These are phyloP conservation scores for Yamadazyma friedrichii DNA, from an alignment of 1,139 yeast genomes.

Conservation along the genomic window DNA sequence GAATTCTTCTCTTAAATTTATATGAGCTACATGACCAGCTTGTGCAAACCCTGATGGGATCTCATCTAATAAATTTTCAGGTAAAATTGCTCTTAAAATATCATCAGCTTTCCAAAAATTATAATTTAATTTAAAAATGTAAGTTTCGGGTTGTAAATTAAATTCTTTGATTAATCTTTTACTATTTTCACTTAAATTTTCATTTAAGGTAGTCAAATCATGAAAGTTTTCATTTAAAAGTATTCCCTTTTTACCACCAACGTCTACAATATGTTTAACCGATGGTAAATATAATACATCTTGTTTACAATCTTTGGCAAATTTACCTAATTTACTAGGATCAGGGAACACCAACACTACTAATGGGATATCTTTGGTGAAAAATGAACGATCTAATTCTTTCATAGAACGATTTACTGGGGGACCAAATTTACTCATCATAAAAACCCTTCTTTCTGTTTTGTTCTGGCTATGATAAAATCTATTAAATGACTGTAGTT, in stretches of 20 bases:
- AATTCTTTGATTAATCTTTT: conserved; percentile 45
- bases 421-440: conserved; percentile 48
- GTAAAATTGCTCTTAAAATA: conserved; percentile 71
- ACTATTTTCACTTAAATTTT: conserved; percentile 41
- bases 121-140: conserved; percentile 61
- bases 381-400: conserved; percentile 62
- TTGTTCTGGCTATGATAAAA: conserved; percentile 20
- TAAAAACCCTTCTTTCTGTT: conserved; percentile 27
- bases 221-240: conserved; percentile 55
- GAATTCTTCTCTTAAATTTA: conserved; percentile 81
- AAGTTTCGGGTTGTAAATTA: conserved; percentile 49
- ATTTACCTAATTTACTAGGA: conserved; percentile 57
- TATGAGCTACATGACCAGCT: conserved; percentile 95
- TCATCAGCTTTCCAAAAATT: conserved; percentile 89
- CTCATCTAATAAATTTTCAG: conserved; percentile 66
- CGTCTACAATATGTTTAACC: conserved; percentile 60
- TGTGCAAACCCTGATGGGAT: conserved; percentile 89
- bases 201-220: conserved; percentile 38
- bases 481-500: conserved; percentile 6
- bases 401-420: conserved; percentile 70
- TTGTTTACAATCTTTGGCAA: conserved; percentile 50
- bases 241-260: conserved; percentile 53
- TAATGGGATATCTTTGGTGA: conserved; percentile 53
- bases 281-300: conserved; percentile 65
- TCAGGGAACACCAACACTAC: conserved; percentile 70